phyloP scores from a whole-genome alignment of 129 eudicot genomes.

The Flaveria bidentis region DNA sequence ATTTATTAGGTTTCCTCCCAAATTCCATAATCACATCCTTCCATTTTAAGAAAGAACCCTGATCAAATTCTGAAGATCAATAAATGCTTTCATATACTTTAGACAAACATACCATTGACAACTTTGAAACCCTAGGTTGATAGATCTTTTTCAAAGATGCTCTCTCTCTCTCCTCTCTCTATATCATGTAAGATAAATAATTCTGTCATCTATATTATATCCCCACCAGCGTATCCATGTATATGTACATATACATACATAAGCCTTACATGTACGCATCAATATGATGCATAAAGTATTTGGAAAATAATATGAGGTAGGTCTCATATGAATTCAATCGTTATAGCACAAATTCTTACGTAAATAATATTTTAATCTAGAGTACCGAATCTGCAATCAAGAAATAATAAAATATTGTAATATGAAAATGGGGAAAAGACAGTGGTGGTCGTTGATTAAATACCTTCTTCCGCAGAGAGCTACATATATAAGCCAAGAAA shows the following conservation, averaged over 20 bases:
- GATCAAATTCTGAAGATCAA: conserved; percentile 27
- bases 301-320: conserved; percentile 22
- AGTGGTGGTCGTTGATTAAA: conserved; percentile 46
- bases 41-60: conserved; percentile 25
- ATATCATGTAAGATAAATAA: conserved; percentile 35
- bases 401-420: conserved; percentile 20
- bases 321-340: conserved; percentile 41
- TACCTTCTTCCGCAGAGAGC: conserved; percentile 42
- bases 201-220: conserved; percentile 33
- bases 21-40: conserved; percentile 28
- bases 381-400: conserved; percentile 29
- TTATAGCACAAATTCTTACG: conserved; percentile 40
- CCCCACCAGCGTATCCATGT: conserved; percentile 21
- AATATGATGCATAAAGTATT: conserved; percentile 10
- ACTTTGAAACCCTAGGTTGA: conserved; percentile 58
- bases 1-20: conserved; percentile 23
- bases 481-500: conserved; percentile 44
- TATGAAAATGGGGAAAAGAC: conserved; percentile 29
- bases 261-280: conserved; percentile 35
- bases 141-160: conserved; percentile 44
- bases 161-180: conserved; percentile 41
- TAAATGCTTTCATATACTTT: conserved; percentile 27
- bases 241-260: conserved; percentile 32
- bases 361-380: conserved; percentile 25
- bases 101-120: conserved; percentile 31